phyloP scores from a whole-genome alignment of 371 early-diverging fungal genomes.

The Gilbertella persicaria region DNA sequence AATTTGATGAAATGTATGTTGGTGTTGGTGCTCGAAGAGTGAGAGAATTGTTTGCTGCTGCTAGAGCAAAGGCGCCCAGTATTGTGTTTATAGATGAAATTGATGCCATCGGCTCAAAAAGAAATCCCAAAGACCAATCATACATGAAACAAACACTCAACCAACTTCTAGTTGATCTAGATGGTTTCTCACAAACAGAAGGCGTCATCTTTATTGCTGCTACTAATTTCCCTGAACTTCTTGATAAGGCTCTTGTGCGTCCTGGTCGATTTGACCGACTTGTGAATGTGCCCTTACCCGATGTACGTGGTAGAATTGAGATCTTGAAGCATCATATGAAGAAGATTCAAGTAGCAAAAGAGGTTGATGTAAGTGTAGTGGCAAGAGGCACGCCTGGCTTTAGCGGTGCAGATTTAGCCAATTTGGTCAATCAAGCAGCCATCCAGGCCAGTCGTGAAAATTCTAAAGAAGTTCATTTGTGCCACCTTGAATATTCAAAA shows the following conservation, averaged over 20 bases:
- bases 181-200: constrained; percentile 92
- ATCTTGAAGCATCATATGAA: constrained; percentile 92
- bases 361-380: constrained; percentile 81
- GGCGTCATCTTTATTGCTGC: constrained; percentile 98
- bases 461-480: constrained; percentile 66
- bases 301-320: constrained; percentile 92
- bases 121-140: constrained; percentile 91
- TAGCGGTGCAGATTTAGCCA: constrained; percentile 97
- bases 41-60: constrained; percentile 86
- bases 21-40: constrained; percentile 96
- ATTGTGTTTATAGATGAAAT: constrained; percentile 99
- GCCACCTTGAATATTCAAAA: constrained; percentile 94
- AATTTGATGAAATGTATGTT: constrained; percentile 98
- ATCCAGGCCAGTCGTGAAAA: constrained; percentile 88
- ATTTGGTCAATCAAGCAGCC: constrained; percentile 94
- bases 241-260: constrained; percentile 96
- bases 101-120: constrained; percentile 98
- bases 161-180: constrained; percentile 94
- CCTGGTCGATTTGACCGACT: constrained; percentile 98
- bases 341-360: constrained; percentile 58
- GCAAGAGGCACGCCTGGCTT: constrained; percentile 98
- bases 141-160: constrained; percentile 97
- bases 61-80: constrained; percentile 93
- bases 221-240: constrained; percentile 98
- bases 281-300: constrained; percentile 96